Evolutionary conservation across 1,284 basidiomycete genomes (phyloP).

Genomic region (Fomitopsis betulina): DNA sequence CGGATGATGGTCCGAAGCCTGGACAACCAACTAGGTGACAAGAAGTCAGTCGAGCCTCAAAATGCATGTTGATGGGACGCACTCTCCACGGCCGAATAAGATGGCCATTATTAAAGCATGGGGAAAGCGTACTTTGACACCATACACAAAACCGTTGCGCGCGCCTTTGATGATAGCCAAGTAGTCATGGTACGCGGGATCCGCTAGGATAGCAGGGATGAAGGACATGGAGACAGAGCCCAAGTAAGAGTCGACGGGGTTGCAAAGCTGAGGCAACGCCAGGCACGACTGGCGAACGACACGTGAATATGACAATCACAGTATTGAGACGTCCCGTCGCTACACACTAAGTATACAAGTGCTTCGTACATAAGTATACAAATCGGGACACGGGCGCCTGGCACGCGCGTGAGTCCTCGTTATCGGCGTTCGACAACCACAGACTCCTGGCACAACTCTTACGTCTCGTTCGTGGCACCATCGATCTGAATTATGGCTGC

Average conservation of each 20-base stretch:
- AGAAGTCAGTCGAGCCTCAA: conserved; percentile 7
- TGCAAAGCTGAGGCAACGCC: not conserved
- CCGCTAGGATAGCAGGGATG: conserved; percentile 39
- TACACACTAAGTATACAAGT: too few relatives aligned
- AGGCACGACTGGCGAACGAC: not conserved
- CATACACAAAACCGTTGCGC: conserved; percentile 90
- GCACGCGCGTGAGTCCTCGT: not conserved
- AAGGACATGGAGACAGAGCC: conserved; percentile 14
- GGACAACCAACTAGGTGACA: conserved; percentile 55
- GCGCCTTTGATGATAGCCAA: conserved; percentile 93
- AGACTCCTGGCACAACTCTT: too few relatives aligned
- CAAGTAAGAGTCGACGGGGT: not conserved
- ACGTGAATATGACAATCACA: conserved; percentile 1
- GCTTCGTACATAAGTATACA: too few relatives aligned
- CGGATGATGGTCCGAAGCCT: conserved; percentile 70
- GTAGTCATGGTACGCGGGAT: conserved; percentile 85
- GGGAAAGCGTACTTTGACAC: conserved; percentile 94
- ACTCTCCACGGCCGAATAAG: conserved; percentile 88
- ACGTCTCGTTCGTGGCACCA: not conserved
- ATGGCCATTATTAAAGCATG: conserved; percentile 99
- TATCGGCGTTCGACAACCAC: not conserved
- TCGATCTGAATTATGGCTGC: conserved; percentile 22
- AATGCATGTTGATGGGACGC: conserved; percentile 30
- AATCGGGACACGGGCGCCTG: not conserved
- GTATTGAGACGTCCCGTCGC: too few relatives aligned